Evolutionary conservation across 768 basidiomycete species (phyloP), one percentile per base, ranked within the genome.

Genomic region (Butyriboletus loyo): DNA sequence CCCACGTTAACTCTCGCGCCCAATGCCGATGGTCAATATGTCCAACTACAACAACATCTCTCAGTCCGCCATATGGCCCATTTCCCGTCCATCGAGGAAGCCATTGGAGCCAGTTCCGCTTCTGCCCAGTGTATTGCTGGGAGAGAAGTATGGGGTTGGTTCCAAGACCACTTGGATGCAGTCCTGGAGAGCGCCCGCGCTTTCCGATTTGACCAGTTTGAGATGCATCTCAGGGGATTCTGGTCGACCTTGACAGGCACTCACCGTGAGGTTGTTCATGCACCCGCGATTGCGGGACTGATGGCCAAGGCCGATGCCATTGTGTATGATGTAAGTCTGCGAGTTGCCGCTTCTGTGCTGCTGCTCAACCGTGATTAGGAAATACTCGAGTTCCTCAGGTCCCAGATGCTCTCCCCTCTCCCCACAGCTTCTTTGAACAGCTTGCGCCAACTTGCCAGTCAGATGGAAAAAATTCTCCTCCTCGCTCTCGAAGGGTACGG

Each of bases 281-380:
- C 89, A 7, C 91, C 92, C 39, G 89, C 87, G 5, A 85, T 96
- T 56, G 89, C 92, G 9, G 87, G 87, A 6, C 71, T 94, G 56
- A 91, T 97, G 86, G 86, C 89, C 17, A 87, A 87, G 64, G 93
- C 89, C 4, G 90, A 94, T 72, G 91, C 91, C 17, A 85, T 92
- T 61, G 84, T 92, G 24, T 95, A 92, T 68, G 90, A 94, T 74
- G 93, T 93, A 68, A 66, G 89, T 78, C n/a, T 44, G 40, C 25
- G 27, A 8, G n/a, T 37, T 56, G 10, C 40, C n/a, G 5, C n/a
- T 15, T 28, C 6, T 45, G 27, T 47, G 27, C 51, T 46, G 41
- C 63, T 21, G 57, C 61, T 64, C 34, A 64, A 55, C 43, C 55
- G 54, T 56, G 53, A 60, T 32, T 63, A 92, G 89, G 90, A 92